Evolutionary conservation across 129 eudicot species (phyloP).

Genomic region (Flaveria trinervia): DNA sequence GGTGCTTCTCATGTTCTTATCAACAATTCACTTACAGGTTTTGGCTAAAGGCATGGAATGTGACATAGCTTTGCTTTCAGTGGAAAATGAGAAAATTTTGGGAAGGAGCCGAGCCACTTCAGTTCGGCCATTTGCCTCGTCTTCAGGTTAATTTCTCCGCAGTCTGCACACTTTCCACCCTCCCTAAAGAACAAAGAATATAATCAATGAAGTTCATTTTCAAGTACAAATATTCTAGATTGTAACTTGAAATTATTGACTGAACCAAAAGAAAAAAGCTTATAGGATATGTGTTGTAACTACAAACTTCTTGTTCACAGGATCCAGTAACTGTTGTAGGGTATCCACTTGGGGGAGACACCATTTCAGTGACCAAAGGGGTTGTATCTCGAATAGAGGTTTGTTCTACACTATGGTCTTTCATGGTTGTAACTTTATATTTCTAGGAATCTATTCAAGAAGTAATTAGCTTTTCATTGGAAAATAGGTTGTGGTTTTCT

Average conservation of each 20-base stretch:
- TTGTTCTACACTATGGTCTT: conserved; percentile 27
- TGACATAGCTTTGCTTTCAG: conserved; percentile 93
- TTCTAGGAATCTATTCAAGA: conserved; percentile 9
- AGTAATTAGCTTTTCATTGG: conserved; percentile 17
- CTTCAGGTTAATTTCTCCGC: conserved; percentile 67
- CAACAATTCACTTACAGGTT: conserved; percentile 51
- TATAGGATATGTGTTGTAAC: conserved; percentile 23
- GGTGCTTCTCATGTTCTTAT: conserved; percentile 27
- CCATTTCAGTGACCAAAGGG: conserved; percentile 96
- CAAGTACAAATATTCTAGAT: conserved; percentile 6
- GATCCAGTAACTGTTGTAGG: conserved; percentile 97
- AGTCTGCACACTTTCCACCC: neutral
- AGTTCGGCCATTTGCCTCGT: conserved; percentile 79
- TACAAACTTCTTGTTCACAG: conserved; percentile 41
- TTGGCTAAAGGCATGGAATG: conserved; percentile 93
- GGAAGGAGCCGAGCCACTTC: conserved; percentile 86
- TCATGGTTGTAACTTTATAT: conserved; percentile 9
- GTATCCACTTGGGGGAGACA: conserved; percentile 99
- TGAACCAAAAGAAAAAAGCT: conserved; percentile 12
- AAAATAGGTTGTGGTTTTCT: conserved; percentile 6
- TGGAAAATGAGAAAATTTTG: conserved; percentile 86
- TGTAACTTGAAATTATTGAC: neutral
- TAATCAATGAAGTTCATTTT: conserved; percentile 10
- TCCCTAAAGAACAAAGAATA: neutral
- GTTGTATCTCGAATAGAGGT: conserved; percentile 99